Percentiles rank a stretch among this genome's conserved stretches.
Evolutionary conservation across 805 yeast genomes (phyloP).

Genomic region (Schizosaccharomyces osmophilus): DNA sequence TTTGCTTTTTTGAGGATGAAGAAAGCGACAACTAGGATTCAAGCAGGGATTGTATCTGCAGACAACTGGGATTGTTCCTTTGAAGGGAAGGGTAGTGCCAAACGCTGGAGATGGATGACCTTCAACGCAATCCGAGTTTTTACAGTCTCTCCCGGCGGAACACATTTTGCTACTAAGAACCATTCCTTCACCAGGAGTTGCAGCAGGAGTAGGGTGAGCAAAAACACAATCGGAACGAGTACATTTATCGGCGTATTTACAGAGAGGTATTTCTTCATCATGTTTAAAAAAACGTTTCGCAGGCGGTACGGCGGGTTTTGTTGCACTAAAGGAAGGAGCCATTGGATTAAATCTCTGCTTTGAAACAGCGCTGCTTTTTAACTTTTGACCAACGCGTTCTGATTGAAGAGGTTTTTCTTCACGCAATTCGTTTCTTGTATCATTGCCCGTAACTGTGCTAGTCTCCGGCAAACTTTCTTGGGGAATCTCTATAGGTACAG

Average conservation of each 20-base stretch:
- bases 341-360: background rate
- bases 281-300: background rate
- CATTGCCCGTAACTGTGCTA: too few species aligned
- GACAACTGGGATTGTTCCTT: background rate
- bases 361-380: background rate
- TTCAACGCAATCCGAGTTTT: background rate
- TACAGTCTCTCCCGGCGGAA: background rate
- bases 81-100: background rate
- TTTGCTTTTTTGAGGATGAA: background rate
- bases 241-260: background rate
- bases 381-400: background rate
- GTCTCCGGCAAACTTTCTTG: background rate
- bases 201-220: background rate
- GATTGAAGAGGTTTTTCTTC: background rate
- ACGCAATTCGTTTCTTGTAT: background rate
- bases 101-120: background rate
- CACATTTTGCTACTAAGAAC: background rate
- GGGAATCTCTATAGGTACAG: background rate
- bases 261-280: background rate
- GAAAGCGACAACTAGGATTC: background rate
- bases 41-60: background rate
- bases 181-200: background rate
- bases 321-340: background rate
- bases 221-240: background rate
- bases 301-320: background rate